Percentiles rank a stretch among this genome's conserved stretches.
Evolutionary conservation across 179 eudicot species (phyloP).

Genomic region (Camellia oleifera): DNA sequence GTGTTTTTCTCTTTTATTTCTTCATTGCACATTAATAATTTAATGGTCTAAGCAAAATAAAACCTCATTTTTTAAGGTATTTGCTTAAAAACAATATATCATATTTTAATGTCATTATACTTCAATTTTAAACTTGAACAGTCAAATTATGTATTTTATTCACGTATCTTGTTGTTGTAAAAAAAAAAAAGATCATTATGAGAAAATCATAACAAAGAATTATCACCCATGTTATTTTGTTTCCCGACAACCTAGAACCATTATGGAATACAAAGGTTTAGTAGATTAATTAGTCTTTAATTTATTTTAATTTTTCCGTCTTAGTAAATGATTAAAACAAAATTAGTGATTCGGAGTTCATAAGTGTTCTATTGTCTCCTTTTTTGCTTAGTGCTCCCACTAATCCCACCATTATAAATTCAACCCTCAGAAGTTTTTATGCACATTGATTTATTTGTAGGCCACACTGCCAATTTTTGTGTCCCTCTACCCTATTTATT

Average conservation of each 20-base stretch:
- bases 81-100: too few species aligned
- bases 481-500: not conserved
- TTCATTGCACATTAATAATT: too few species aligned
- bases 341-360: slow-evolving; percentile 12
- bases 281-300: not conserved
- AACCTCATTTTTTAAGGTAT: too few species aligned
- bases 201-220: too few species aligned
- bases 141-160: too few species aligned
- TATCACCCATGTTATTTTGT: not conserved
- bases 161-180: too few species aligned
- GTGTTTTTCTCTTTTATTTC: too few species aligned
- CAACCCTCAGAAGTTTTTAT: slow-evolving; percentile 10
- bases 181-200: too few species aligned
- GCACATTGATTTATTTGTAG: slow-evolving; percentile 18
- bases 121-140: too few species aligned
- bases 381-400: slow-evolving; percentile 25
- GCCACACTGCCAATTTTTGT: slow-evolving; percentile 22
- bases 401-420: slow-evolving; percentile 18
- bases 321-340: slow-evolving; percentile 4
- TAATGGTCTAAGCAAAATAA: too few species aligned
- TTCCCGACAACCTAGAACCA: slow-evolving; percentile 17
- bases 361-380: not conserved
- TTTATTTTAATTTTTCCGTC: not conserved
- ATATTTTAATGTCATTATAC: too few species aligned
- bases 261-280: not conserved